Percentiles rank a stretch among this genome's conserved stretches.
phyloP scores from a whole-genome alignment of 2,329 filamentous ascomycete species.

The Helotiales sp. region DNA sequence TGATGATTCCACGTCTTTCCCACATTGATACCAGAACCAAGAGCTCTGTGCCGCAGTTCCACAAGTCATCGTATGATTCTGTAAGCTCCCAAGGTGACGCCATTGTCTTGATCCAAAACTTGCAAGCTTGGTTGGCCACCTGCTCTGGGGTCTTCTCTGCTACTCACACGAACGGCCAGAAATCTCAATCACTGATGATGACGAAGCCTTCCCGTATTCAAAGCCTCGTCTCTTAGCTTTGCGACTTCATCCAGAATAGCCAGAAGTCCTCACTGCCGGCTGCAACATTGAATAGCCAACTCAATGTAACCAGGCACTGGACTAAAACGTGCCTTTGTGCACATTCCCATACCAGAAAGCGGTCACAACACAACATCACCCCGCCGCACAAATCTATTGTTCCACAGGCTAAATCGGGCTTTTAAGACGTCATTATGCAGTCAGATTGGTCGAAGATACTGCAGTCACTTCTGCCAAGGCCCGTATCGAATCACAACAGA shows the following conservation, averaged over 20 bases:
- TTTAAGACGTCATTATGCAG: not conserved
- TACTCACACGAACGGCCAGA: no score
- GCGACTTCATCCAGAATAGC: not conserved
- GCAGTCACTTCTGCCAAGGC: not conserved
- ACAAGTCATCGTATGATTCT: not conserved
- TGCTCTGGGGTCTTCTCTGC: not conserved
- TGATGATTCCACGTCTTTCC: conserved; percentile 58
- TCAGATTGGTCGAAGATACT: not conserved
- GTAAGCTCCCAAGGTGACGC: not conserved
- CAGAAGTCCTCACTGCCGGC: not conserved
- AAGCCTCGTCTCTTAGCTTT: not conserved
- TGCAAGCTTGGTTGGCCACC: not conserved
- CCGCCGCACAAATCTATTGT: not conserved
- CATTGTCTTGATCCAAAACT: not conserved
- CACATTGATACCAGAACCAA: not conserved
- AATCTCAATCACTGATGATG: not conserved
- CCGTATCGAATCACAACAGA: not conserved
- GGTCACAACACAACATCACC: not conserved
- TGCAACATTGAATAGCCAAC: not conserved
- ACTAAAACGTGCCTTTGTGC: not conserved
- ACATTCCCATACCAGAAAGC: not conserved
- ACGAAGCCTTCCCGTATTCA: not conserved
- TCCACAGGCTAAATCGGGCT: not conserved
- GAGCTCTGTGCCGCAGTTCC: not conserved
- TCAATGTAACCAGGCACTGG: not conserved